These are phyloP conservation scores for Vaccinium macrocarpon DNA, from an alignment of 148 eudicot genomes.

Conservation along the genomic window DNA sequence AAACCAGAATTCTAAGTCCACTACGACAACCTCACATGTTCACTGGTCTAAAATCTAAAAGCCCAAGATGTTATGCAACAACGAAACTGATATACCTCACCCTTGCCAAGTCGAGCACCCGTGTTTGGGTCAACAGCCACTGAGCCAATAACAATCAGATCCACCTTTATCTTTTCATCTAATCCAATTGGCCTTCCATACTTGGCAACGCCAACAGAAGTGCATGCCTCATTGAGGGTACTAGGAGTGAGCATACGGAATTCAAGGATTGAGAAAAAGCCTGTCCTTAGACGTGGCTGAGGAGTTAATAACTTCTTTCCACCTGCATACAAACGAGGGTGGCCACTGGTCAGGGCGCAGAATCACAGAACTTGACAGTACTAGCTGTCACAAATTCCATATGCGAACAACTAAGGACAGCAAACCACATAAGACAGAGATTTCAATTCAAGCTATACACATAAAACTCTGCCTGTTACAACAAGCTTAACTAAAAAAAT, in stretches of 20 bases:
- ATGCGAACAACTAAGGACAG: background rate
- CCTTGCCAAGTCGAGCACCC: slow-evolving; percentile 97
- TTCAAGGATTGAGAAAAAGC: slow-evolving; percentile 88
- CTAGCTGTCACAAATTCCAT: background rate
- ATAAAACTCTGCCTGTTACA: background rate
- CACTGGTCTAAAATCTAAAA: background rate
- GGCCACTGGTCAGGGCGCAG: background rate
- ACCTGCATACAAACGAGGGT: slow-evolving; percentile 31
- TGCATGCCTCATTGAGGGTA: slow-evolving; percentile 81
- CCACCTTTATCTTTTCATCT: slow-evolving; percentile 88
- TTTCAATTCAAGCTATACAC: background rate
- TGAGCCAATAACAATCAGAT: slow-evolving; percentile 84
- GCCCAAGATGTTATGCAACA: background rate
- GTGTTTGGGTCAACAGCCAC: slow-evolving; percentile 91
- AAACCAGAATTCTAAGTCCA: background rate
- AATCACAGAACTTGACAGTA: background rate
- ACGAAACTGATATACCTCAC: slow-evolving; percentile 57
- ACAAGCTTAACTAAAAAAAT: background rate
- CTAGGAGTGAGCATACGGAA: slow-evolving; percentile 46
- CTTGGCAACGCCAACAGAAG: slow-evolving; percentile 89
- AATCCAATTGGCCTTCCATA: slow-evolving; percentile 85
- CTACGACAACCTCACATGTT: background rate
- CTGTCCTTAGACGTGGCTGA: slow-evolving; percentile 94
- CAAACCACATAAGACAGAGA: background rate
- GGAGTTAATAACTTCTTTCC: slow-evolving; percentile 86